These are phyloP conservation scores for Mycena capillaripes DNA, from an alignment of 768 basidiomycete species.

Conservation along the genomic window DNA sequence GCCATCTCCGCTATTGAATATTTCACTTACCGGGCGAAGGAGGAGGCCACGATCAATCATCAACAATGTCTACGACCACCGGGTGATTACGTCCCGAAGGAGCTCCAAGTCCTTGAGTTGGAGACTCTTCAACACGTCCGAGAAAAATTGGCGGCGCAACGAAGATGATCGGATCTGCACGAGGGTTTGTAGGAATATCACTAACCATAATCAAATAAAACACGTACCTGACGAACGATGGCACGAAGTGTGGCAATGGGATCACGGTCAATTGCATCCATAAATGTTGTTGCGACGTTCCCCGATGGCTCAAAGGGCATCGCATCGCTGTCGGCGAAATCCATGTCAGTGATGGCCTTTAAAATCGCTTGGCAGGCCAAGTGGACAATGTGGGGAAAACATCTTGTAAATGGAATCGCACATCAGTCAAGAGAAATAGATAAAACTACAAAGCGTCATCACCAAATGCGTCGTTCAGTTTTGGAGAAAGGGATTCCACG, in stretches of 20 bases:
- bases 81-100: conserved; percentile 44
- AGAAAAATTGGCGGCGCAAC: conserved; percentile 41
- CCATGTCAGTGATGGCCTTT: conserved; percentile 39
- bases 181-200: not conserved
- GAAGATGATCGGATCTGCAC: conserved; percentile 41
- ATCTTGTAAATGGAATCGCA: not conserved
- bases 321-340: conserved; percentile 24
- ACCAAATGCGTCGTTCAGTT: not conserved
- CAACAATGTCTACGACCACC: conserved; percentile 48
- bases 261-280: conserved; percentile 33
- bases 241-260: conserved; percentile 39
- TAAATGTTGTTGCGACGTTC: not conserved
- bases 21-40: conserved; percentile 38
- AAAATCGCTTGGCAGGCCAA: conserved; percentile 35
- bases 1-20: conserved; percentile 13
- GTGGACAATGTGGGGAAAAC: conserved; percentile 13
- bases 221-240: conserved; percentile 41
- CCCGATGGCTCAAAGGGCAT: not conserved
- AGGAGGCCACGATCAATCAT: conserved; percentile 47
- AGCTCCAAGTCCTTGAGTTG: conserved; percentile 40
- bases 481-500: not conserved
- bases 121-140: conserved; percentile 31
- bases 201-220: not conserved
- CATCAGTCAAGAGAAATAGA: not conserved
- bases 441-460: not conserved